Evolutionary conservation across 345 rosid species (phyloP).

Genomic region (Schrenkiella parvula): DNA sequence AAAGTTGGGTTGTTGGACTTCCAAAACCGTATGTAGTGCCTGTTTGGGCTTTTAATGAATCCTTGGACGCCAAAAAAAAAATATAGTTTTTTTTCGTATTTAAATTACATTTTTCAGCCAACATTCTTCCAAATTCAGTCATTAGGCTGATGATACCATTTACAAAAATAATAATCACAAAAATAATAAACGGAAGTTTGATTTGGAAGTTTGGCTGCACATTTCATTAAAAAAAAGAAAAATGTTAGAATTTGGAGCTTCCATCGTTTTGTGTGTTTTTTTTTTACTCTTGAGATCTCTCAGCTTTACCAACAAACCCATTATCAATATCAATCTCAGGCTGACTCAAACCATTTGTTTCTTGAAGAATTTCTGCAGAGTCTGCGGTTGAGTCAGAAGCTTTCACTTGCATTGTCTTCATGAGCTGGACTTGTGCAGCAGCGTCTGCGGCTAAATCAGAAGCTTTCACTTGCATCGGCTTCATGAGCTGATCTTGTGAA

Average conservation of each 20-base stretch:
- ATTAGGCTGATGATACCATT: too few species aligned
- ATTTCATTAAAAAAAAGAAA: not conserved
- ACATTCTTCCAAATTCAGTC: too few species aligned
- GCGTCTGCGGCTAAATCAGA: slow-evolving; percentile 4
- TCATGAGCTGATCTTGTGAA: slow-evolving; percentile 27
- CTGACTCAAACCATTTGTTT: slow-evolving; percentile 25
- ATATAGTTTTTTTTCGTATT: too few species aligned
- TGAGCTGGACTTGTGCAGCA: slow-evolving; percentile 18
- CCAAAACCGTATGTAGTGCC: too few species aligned
- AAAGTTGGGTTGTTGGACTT: too few species aligned
- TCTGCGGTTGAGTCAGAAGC: slow-evolving; percentile 22
- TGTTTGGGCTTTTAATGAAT: too few species aligned
- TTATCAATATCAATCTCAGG: slow-evolving; percentile 35
- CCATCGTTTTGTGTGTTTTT: not conserved
- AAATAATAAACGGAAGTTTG: not conserved
- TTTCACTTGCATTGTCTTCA: slow-evolving; percentile 23
- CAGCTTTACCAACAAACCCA: slow-evolving; percentile 34
- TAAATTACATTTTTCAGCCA: too few species aligned
- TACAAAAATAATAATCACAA: not conserved
- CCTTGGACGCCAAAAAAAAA: too few species aligned
- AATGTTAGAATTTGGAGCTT: not conserved
- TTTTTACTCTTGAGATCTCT: slow-evolving; percentile 25
- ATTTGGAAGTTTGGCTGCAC: not conserved
- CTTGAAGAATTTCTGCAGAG: slow-evolving; percentile 19
- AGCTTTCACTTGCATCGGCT: slow-evolving; percentile 32